Conservation (phyloP, 2,329 filamentous ascomycete genomes). For the Volutella citrinella region DNA sequence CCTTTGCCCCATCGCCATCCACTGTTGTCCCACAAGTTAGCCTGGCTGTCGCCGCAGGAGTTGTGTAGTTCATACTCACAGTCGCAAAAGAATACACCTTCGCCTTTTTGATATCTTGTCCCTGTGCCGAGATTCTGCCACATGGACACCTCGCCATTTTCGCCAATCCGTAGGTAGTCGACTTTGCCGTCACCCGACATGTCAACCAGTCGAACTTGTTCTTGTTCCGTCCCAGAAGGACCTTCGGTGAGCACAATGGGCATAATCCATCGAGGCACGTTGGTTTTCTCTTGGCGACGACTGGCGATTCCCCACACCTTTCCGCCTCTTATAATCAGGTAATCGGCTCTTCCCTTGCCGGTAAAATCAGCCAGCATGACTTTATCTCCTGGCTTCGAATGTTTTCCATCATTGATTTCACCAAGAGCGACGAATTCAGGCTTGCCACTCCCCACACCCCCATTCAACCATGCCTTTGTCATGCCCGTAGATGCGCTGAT, state of each 20-base stretch:
- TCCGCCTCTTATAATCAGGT: conserved; percentile 1
- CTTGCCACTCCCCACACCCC: too few species aligned
- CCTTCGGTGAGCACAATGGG: too few species aligned
- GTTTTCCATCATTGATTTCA: not conserved
- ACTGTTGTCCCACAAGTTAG: too few species aligned
- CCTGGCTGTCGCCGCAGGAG: too few species aligned
- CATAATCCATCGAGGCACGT: too few species aligned
- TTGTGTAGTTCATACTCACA: too few species aligned
- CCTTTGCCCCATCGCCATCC: too few species aligned
- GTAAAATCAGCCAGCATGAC: conserved; percentile 3
- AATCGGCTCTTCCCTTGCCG: conserved; percentile 5
- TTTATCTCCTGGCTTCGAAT: not conserved
- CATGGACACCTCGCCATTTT: not conserved
- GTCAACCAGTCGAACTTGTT: conserved; percentile 1
- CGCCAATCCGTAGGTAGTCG: not conserved
- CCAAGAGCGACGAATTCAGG: conserved; percentile 3
- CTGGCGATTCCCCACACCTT: too few species aligned
- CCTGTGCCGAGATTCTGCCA: conserved; percentile 3
- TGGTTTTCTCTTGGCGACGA: too few species aligned
- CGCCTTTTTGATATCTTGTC: not conserved
- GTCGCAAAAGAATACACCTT: conserved; percentile 5
- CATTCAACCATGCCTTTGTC: too few species aligned
- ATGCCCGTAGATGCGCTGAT: too few species aligned
- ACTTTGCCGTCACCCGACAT: conserved; percentile 1
- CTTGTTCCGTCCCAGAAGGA: not conserved